phyloP scores from a whole-genome alignment of 805 yeast genomes.

The Ogataea paradorogensis region DNA sequence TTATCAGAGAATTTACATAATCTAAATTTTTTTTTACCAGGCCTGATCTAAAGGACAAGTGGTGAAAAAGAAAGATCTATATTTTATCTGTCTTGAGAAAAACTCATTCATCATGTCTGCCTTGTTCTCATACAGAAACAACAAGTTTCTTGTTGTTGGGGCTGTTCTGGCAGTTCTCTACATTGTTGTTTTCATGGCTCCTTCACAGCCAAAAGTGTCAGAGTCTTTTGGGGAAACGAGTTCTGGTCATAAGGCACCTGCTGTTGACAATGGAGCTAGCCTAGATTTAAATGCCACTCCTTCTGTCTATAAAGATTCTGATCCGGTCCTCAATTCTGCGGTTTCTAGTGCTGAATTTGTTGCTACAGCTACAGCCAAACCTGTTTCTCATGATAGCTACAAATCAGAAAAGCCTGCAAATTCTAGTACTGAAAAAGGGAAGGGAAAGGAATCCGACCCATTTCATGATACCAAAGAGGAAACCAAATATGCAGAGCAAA shows the following conservation, averaged over 20 bases:
- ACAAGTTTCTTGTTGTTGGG: conserved; percentile 51
- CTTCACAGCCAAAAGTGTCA: conserved; percentile 16
- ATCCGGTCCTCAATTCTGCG: neutral
- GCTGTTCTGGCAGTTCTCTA: conserved; percentile 43
- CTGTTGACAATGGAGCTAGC: conserved; percentile 7
- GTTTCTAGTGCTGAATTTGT: neutral
- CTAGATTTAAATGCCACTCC: conserved; percentile 10
- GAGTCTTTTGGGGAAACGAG: conserved; percentile 10
- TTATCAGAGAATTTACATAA: conserved; percentile 56
- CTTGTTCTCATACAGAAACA: conserved; percentile 42
- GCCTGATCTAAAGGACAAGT: conserved; percentile 5
- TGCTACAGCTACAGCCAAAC: neutral
- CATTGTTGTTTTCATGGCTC: conserved; percentile 46
- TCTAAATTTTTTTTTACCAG: conserved; percentile 42
- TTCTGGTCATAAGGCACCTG: conserved; percentile 3
- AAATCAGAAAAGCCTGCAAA: conserved; percentile 3
- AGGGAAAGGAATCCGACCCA: conserved; percentile 3
- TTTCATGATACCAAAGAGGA: conserved; percentile 14
- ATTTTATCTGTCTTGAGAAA: neutral
- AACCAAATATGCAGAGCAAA: conserved; percentile 14
- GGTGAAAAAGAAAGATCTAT: conserved; percentile 1
- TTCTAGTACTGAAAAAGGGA: conserved; percentile 5
- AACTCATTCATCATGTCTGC: conserved; percentile 16
- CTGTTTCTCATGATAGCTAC: neutral
- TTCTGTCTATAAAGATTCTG: neutral